Evolutionary conservation across 2,329 filamentous ascomycete species (phyloP).

Genomic region (Ceratocystis smalleyi): DNA sequence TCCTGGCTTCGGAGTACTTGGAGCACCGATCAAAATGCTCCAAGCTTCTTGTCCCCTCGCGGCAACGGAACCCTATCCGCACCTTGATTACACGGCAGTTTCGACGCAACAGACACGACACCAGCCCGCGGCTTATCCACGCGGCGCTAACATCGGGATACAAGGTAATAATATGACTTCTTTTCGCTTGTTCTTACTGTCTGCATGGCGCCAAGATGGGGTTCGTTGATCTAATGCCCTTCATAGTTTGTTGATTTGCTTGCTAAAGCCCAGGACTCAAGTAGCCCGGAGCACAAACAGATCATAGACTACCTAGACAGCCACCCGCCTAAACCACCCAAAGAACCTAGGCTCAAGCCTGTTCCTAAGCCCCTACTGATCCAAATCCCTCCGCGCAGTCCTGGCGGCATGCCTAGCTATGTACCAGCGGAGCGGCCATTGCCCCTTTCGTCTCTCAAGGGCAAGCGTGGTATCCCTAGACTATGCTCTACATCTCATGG

Average conservation of each 20-base stretch:
- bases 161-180: slow-evolving; percentile 30
- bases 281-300: slow-evolving; percentile 28
- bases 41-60: not conserved
- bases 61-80: slow-evolving; percentile 32
- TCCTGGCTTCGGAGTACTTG: not conserved
- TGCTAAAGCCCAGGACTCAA: slow-evolving; percentile 25
- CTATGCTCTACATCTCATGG: slow-evolving; percentile 37
- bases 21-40: not conserved
- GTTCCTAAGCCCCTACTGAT: slow-evolving; percentile 23
- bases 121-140: slow-evolving; percentile 43
- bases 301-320: slow-evolving; percentile 22
- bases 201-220: not conserved
- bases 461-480: slow-evolving; percentile 40
- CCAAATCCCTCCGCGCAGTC: slow-evolving; percentile 22
- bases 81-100: slow-evolving; percentile 49
- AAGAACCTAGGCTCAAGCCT: slow-evolving; percentile 19
- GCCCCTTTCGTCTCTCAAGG: slow-evolving; percentile 33
- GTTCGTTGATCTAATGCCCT: not conserved
- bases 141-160: slow-evolving; percentile 53
- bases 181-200: not conserved
- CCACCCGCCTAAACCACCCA: slow-evolving; percentile 8
- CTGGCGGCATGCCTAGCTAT: slow-evolving; percentile 32
- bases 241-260: slow-evolving; percentile 30
- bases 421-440: slow-evolving; percentile 32
- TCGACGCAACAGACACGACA: slow-evolving; percentile 40